Conservation (phyloP, 306 rosid genomes). For the Dicorynia guianensis region DNA sequence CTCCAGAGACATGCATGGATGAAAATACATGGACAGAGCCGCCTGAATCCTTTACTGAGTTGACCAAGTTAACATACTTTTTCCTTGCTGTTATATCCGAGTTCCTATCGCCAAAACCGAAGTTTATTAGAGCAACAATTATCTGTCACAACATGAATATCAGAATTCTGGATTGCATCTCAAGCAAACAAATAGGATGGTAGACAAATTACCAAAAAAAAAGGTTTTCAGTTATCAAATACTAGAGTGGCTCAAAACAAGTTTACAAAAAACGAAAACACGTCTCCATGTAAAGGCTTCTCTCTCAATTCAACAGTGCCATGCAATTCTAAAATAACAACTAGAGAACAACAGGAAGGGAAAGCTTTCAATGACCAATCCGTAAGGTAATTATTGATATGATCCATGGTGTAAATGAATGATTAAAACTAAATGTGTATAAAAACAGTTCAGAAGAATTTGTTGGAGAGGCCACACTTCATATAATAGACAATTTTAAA, state of each 20-base stretch:
- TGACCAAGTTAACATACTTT: conserved; percentile 80
- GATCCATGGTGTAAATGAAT: not conserved
- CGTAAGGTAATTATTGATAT: not conserved
- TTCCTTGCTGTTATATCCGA: conserved; percentile 68
- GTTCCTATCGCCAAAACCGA: conserved; percentile 64
- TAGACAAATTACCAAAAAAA: conserved; percentile 29
- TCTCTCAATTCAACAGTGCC: not conserved
- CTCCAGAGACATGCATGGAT: conserved; percentile 96
- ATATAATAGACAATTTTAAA: not conserved
- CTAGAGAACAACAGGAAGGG: not conserved
- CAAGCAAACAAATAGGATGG: conserved; percentile 32
- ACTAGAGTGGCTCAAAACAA: not conserved
- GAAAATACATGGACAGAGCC: conserved; percentile 93
- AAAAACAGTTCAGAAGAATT: not conserved
- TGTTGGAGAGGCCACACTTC: not conserved
- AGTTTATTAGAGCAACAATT: conserved; percentile 20
- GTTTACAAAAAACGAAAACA: not conserved
- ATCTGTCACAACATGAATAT: conserved; percentile 16
- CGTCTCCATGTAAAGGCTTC: not conserved
- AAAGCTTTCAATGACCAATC: not conserved
- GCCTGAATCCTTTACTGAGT: conserved; percentile 80
- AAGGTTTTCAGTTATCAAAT: conserved; percentile 14
- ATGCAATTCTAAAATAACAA: not conserved
- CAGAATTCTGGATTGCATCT: conserved; percentile 27
- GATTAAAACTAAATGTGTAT: not conserved